Evolutionary conservation across 1,139 yeast genomes (phyloP), one percentile per base, ranked within the genome.

Genomic region (Zygoascus sp.): DNA sequence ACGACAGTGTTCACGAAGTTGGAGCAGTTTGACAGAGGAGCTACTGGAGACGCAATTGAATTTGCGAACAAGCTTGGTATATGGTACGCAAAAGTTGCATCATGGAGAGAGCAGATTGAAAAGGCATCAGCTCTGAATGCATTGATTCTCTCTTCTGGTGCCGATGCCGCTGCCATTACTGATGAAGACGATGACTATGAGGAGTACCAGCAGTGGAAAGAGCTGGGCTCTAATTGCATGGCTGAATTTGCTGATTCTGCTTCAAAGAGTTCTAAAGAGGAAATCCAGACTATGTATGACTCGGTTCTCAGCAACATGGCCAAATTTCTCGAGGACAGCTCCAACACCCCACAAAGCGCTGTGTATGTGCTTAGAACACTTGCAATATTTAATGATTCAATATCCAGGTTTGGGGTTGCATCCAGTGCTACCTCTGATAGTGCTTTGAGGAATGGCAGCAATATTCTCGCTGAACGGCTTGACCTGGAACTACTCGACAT

Each of bases 51-150:
- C 27, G 43, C 48, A 20, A 27, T 37, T 3, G 40, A 28, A 5
- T 37, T 48, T 13, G 47, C 55, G 8, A 32, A 39, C 5, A 17
- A 40, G 13, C 50, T 46, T 23, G 54, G 47, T n/a, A 23, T 27
- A 13, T 55, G 57, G 58, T 48, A 42, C 34, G 16, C 40, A 9
- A 28, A 25, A 13, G 44, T 55, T 21, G 27, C 44, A 16, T 37
- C 35, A 8, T 36, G 51, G 15, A 27, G 36, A 20, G 42, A 32
- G 1, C 44, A 48, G 19, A 42, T 55, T 13, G 50, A 46, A n/a
- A 50, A 46, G 19, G 46, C 48, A 9, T 23, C 36, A 9, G 50
- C 48, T 21, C 44, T 54, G 28, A 47, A 44, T 19, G 30, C 32
- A 5, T 32, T 42, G 4, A 48, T 48, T 35, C 30, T 46, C 4